Conservation (phyloP, 345 rosid species). For the Boechera retrofracta region DNA sequence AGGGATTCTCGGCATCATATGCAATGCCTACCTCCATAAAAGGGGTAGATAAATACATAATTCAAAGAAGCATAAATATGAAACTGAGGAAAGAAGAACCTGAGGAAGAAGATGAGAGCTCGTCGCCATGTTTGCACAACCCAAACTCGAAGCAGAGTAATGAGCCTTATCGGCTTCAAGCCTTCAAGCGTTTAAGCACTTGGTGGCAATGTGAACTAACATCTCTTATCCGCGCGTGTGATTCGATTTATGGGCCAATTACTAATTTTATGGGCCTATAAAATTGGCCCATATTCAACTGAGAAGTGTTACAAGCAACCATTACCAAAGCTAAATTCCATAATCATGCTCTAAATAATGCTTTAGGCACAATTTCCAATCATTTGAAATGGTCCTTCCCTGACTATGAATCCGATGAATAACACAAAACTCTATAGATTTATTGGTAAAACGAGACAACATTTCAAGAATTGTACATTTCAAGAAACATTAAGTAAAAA, state of each 20-base stretch:
- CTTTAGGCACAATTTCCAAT: too few relatives aligned
- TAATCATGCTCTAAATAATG: not conserved
- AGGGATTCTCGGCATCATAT: conserved; percentile 55
- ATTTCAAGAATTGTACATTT: too few relatives aligned
- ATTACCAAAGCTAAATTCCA: not conserved
- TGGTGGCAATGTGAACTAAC: not conserved
- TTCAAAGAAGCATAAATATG: not conserved
- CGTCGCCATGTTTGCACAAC: conserved; percentile 50
- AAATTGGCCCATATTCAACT: not conserved
- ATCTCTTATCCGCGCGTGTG: conserved; percentile 19
- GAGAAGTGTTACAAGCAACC: not conserved
- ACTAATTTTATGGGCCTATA: not conserved
- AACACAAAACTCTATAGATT: too few relatives aligned
- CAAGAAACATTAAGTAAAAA: too few relatives aligned
- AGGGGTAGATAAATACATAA: not conserved
- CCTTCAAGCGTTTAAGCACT: too few relatives aligned
- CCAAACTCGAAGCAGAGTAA: conserved; percentile 19
- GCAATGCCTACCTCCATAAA: conserved; percentile 52
- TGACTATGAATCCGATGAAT: too few relatives aligned
- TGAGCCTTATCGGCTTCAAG: conserved; percentile 41
- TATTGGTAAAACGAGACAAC: too few relatives aligned
- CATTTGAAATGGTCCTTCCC: too few relatives aligned
- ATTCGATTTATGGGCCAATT: not conserved
- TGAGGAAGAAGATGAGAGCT: conserved; percentile 66
- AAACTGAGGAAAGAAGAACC: conserved; percentile 37